A percentile compares a stretch with the other conserved stretches of the same genome.
phyloP scores from a whole-genome alignment of 2,329 filamentous ascomycete species.

The Apiospora marii region DNA sequence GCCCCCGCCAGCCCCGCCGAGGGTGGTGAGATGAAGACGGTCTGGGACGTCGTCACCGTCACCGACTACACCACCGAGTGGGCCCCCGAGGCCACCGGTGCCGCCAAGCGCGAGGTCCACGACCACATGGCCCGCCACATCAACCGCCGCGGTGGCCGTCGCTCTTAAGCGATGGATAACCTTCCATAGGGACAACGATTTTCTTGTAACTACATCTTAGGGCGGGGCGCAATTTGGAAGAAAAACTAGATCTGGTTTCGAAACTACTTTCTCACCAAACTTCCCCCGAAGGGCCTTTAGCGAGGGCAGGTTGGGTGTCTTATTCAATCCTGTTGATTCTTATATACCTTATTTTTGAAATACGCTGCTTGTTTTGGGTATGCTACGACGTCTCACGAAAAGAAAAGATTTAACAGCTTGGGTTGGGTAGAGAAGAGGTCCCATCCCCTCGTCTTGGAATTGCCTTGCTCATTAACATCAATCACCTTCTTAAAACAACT shows the following conservation, averaged over 20 bases:
- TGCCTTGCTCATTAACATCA: background rate
- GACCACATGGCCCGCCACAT: conserved; percentile 36
- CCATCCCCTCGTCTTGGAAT: too few relatives aligned
- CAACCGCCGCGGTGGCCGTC: conserved; percentile 32
- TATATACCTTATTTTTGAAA: conserved; percentile 8
- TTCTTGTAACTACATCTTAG: too few relatives aligned
- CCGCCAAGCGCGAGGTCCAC: conserved; percentile 33
- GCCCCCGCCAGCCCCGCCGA: conserved; percentile 28
- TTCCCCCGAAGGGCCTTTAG: background rate
- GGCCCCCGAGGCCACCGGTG: conserved; percentile 32
- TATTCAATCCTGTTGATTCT: background rate
- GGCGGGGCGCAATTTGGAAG: conserved; percentile 4
- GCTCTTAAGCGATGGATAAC: conserved; percentile 18
- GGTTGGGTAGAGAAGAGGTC: background rate
- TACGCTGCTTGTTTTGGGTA: conserved; percentile 17
- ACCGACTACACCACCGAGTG: conserved; percentile 31
- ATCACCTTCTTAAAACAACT: background rate
- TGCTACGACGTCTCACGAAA: conserved; percentile 16
- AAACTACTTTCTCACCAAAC: too few relatives aligned
- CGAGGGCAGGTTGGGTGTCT: background rate
- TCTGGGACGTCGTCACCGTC: conserved; percentile 41
- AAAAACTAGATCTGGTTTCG: too few relatives aligned
- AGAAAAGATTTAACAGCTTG: background rate
- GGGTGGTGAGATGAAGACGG: conserved; percentile 44
- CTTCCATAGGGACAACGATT: background rate